Base-by-base conservation (phyloP, 345 rosid genomes). In the Citrus mangshanensis region DNA sequence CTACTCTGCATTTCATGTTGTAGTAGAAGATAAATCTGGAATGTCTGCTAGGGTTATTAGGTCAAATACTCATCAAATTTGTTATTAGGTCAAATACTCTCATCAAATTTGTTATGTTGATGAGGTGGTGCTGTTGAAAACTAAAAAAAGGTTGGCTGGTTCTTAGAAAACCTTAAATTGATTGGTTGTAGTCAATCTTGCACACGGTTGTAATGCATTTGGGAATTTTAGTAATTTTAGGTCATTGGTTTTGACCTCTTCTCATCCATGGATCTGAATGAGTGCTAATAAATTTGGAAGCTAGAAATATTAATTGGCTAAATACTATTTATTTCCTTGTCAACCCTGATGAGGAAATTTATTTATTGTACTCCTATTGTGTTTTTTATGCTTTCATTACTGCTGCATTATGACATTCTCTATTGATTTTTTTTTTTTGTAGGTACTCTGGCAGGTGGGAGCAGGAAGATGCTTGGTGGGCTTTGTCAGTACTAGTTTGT, bases 401-500 rank as follows among this genome's bases (percentile, higher is more conserved):
- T 16, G 4, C n/a, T 4, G 25, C 19, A 27, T 63, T 63, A 7
- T 75, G 71, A 75, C 32, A 49, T 49, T 65, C 18, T 60, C 68
- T 19, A n/a, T 65, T 51, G 24, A 19, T 27, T 40, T 5, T 61
- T 58, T 18, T 62, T 40, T 3, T 34, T 75, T 54, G 75, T 75
- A 84, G 86, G 86, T 80, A 65, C 81, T 65, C 59, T 38, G 34
- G 72, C 56, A 68, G 62, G 81, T 54, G 38, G 78, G 68, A 65
- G 81, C 66, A 59, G 78, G 74, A 49, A 71, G 79, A 80, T 74
- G 84, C 79, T 77, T 72, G 79, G 37, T 70, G 67, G 81, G 65
- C 55, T 38, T 66, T 28, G 38, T 83, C 74, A 38, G 79, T 78
- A 55, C 69, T 71, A 49, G 58, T 64, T 34, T 68, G 76, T 78